Percentiles rank a stretch among this genome's conserved stretches.
These are phyloP conservation scores for Tetrahymena malaccensis DNA, from an alignment of 73 alveolate species.

Conservation along the genomic window DNA sequence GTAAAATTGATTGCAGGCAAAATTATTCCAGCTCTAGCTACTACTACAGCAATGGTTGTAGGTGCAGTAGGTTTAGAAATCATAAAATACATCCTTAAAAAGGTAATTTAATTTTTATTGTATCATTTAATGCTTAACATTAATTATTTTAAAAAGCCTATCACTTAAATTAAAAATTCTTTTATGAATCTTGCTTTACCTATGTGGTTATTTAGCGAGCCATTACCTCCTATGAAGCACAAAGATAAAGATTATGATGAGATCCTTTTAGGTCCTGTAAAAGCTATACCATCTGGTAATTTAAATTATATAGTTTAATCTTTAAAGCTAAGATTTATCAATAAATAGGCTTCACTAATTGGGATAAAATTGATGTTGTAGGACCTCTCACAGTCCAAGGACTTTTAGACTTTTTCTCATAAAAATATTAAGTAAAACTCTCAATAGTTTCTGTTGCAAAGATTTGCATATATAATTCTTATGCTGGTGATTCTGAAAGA, in stretches of 20 bases:
- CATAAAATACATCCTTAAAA: slow-evolving; percentile 51
- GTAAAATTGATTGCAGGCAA: slow-evolving; percentile 82
- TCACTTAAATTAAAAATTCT: slow-evolving; percentile 78
- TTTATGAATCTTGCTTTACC: slow-evolving; percentile 86
- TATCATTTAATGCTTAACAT: not conserved
- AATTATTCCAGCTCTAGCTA: slow-evolving; percentile 99
- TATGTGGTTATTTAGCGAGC: slow-evolving; percentile 70
- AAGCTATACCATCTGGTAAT: slow-evolving; percentile 88
- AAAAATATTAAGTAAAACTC: not conserved
- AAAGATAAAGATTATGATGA: slow-evolving; percentile 72
- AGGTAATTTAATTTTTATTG: not conserved
- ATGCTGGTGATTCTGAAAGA: not conserved
- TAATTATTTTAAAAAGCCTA: not conserved
- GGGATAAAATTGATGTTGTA: slow-evolving; percentile 83
- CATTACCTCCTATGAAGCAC: slow-evolving; percentile 66
- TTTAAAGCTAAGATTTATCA: not conserved
- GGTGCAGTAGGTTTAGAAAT: slow-evolving; percentile 85
- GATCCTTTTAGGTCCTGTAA: slow-evolving; percentile 56
- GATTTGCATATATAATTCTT: not conserved
- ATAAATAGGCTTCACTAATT: slow-evolving; percentile 28
- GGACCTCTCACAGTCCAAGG: slow-evolving; percentile 24
- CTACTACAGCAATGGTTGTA: slow-evolving; percentile 98
- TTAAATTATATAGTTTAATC: not conserved
- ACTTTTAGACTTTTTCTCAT: not conserved
- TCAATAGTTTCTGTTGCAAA: not conserved